Conservation (phyloP, 345 rosid species). For the Brassica carinata region DNA sequence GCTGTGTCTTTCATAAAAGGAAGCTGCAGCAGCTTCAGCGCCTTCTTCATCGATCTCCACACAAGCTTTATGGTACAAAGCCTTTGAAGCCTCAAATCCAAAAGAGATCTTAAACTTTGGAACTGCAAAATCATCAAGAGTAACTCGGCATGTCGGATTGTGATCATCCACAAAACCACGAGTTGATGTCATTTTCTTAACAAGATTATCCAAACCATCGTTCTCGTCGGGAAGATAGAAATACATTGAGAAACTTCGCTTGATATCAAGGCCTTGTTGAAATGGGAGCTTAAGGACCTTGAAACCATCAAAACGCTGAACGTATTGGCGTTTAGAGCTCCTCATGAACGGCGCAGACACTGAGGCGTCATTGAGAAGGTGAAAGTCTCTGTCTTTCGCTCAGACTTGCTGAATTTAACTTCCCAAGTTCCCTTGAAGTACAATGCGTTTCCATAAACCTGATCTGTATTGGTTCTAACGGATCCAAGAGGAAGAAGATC, state of each 20-base stretch:
- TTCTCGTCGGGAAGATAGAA: slow-evolving; percentile 5
- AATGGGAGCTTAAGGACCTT: slow-evolving; percentile 25
- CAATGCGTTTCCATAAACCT: background rate
- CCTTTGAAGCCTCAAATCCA: background rate
- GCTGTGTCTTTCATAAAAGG: background rate
- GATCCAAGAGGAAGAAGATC: background rate
- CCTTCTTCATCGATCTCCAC: slow-evolving; percentile 21
- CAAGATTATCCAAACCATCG: slow-evolving; percentile 3
- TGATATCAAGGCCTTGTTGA: background rate
- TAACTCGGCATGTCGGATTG: background rate
- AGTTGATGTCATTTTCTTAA: slow-evolving; percentile 1
- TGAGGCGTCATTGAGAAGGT: slow-evolving; percentile 9
- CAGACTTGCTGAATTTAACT: background rate
- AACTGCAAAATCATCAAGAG: background rate
- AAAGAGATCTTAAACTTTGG: slow-evolving; percentile 19
- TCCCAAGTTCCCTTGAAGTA: background rate
- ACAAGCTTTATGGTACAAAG: slow-evolving; percentile 14
- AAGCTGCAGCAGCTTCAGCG: slow-evolving; percentile 14
- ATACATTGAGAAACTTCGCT: slow-evolving; percentile 6
- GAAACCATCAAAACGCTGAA: background rate
- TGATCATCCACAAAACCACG: slow-evolving; percentile 20
- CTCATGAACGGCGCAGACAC: slow-evolving; percentile 28
- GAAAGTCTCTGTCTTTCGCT: background rate
- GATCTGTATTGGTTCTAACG: background rate
- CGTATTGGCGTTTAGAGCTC: background rate